These are phyloP conservation scores for Sungouiella blattae DNA, from an alignment of 805 yeast species.

Conservation along the genomic window DNA sequence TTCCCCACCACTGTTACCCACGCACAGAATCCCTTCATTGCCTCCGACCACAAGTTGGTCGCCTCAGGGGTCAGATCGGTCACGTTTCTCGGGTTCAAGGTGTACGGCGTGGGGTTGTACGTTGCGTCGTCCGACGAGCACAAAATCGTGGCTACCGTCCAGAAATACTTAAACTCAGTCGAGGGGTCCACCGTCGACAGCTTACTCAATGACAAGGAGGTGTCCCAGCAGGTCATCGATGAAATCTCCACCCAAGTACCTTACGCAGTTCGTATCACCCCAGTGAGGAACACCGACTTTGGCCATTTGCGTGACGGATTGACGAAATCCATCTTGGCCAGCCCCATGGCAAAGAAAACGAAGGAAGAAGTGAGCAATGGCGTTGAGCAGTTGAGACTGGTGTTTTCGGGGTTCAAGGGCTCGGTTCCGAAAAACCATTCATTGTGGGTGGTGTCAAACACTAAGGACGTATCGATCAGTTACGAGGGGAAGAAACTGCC, in stretches of 20 bases:
- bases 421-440: slow-evolving; percentile 74
- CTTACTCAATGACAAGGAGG: slow-evolving; percentile 45
- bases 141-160: slow-evolving; percentile 7
- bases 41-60: slow-evolving; percentile 48
- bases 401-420: slow-evolving; percentile 58
- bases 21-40: slow-evolving; percentile 15
- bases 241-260: slow-evolving; percentile 57
- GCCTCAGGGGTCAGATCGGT: slow-evolving; percentile 85
- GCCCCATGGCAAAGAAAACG: slow-evolving; percentile 52
- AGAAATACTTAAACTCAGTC: slow-evolving; percentile 5
- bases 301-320: slow-evolving; percentile 88
- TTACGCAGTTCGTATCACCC: slow-evolving; percentile 72
- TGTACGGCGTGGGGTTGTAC: slow-evolving; percentile 84
- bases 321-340: slow-evolving; percentile 71
- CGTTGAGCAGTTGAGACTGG: slow-evolving; percentile 58
- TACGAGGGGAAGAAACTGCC: slow-evolving; percentile 13
- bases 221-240: slow-evolving; percentile 52
- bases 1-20: slow-evolving; percentile 30
- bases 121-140: slow-evolving; percentile 56
- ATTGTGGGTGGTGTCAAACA: slow-evolving; percentile 45
- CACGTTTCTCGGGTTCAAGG: slow-evolving; percentile 76
- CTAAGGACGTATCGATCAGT: slow-evolving; percentile 5
- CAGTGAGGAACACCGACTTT: slow-evolving; percentile 88
- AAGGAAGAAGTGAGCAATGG: slow-evolving; percentile 50
- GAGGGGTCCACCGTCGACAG: slow-evolving; percentile 4